A percentile compares a stretch with the other conserved stretches of the same genome.
These are phyloP conservation scores for Trichoderma sp. DNA, from an alignment of 2,329 filamentous ascomycete genomes.

Conservation along the genomic window DNA sequence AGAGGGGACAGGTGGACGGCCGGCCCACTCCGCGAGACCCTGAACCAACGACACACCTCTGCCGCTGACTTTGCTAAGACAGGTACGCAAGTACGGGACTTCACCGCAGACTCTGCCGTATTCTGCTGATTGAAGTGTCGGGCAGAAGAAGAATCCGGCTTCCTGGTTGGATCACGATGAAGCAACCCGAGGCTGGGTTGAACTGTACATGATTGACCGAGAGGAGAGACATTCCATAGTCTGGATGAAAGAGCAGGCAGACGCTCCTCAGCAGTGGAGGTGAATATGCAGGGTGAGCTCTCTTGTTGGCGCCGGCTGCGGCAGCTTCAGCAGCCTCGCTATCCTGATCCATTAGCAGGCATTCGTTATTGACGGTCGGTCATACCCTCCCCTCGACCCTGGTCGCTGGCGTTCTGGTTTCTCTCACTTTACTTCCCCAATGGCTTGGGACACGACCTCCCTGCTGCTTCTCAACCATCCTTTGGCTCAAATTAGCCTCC, in stretches of 20 bases:
- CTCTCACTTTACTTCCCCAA: neutral
- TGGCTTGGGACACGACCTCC: slow-evolving; percentile 11
- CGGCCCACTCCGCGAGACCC: slow-evolving; percentile 6
- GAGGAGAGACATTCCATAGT: slow-evolving; percentile 3
- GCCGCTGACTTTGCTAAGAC: neutral
- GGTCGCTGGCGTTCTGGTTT: neutral
- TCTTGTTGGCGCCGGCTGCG: slow-evolving; percentile 7
- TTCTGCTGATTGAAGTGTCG: neutral
- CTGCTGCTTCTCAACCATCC: slow-evolving; percentile 4
- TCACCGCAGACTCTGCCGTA: neutral
- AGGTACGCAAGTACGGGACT: neutral
- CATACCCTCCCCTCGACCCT: neutral
- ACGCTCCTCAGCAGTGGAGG: slow-evolving; percentile 8
- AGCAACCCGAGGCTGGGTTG: neutral
- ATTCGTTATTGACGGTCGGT: neutral
- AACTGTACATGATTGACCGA: slow-evolving; percentile 18
- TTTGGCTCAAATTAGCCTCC: neutral
- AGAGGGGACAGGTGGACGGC: slow-evolving; percentile 9
- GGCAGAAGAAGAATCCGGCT: neutral
- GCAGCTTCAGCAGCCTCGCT: slow-evolving; percentile 23
- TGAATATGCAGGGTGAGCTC: slow-evolving; percentile 11
- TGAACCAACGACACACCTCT: neutral
- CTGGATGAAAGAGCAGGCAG: neutral
- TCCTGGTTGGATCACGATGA: slow-evolving; percentile 20
- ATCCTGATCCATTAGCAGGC: neutral